Conservation (phyloP, 495 filamentous ascomycete genomes). For the Recurvomyces mirabilis region DNA sequence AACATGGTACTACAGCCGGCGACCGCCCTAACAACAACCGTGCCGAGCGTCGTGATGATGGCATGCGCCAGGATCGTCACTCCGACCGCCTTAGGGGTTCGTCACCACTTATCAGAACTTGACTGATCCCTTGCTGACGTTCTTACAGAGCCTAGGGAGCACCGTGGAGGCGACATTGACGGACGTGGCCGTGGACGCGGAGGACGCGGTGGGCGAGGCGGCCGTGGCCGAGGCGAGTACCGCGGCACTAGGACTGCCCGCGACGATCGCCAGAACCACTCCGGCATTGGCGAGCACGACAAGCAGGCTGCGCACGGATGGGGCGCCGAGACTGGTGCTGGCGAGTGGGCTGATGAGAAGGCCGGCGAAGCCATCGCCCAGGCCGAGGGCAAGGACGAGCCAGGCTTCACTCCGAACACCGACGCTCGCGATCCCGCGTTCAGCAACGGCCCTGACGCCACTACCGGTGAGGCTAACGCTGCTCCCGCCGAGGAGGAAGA, state of each 20-base stretch:
- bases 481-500: slow-evolving; percentile 59
- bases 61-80: slow-evolving; percentile 39
- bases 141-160: slow-evolving; percentile 18
- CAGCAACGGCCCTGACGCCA: slow-evolving; percentile 34
- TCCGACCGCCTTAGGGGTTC: slow-evolving; percentile 32
- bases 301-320: slow-evolving; percentile 89
- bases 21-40: slow-evolving; percentile 68
- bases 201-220: slow-evolving; percentile 37
- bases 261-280: slow-evolving; percentile 78
- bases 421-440: slow-evolving; percentile 32
- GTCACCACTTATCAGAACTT: slow-evolving; percentile 24
- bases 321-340: slow-evolving; percentile 69
- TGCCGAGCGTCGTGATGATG: slow-evolving; percentile 66
- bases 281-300: slow-evolving; percentile 63
- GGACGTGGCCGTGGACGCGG: slow-evolving; percentile 47
- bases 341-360: slow-evolving; percentile 77
- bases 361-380: slow-evolving; percentile 78
- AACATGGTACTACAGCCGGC: too few species aligned
- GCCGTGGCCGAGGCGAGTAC: slow-evolving; percentile 29
- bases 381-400: slow-evolving; percentile 27
- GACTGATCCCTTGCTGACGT: slow-evolving; percentile 9
- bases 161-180: slow-evolving; percentile 29
- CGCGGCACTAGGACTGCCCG: slow-evolving; percentile 10
- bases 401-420: slow-evolving; percentile 27
- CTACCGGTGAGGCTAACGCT: slow-evolving; percentile 26